Conservation (phyloP, 257 asterid genomes). For the Salvia miltiorrhiza region DNA sequence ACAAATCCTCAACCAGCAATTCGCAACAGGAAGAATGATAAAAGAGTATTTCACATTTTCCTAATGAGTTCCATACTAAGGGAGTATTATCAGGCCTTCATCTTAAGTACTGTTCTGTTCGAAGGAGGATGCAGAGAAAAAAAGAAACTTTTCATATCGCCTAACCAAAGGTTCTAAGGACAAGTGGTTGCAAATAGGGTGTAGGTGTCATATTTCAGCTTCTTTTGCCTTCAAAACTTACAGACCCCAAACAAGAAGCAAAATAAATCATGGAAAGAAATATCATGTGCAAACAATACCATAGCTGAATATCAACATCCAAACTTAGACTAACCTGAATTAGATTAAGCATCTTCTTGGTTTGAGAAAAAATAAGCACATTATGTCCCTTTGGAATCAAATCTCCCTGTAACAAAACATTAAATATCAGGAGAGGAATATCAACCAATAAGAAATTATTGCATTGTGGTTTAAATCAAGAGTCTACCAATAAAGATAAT, state of each 20-base stretch:
- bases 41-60: too few relatives aligned
- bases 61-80: not conserved
- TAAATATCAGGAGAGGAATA: not conserved
- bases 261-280: not conserved
- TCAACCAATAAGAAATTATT: not conserved
- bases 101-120: not conserved
- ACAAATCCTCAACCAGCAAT: not conserved
- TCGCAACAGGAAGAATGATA: not conserved
- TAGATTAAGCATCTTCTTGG: slow-evolving; percentile 86
- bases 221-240: not conserved
- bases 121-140: not conserved
- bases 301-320: slow-evolving; percentile 7
- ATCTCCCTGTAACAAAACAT: slow-evolving; percentile 51
- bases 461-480: not conserved
- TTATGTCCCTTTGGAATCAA: slow-evolving; percentile 84
- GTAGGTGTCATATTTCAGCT: not conserved
- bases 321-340: slow-evolving; percentile 58
- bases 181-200: not conserved
- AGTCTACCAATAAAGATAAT: slow-evolving; percentile 68
- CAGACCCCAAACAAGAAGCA: not conserved
- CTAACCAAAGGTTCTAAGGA: not conserved
- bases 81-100: not conserved
- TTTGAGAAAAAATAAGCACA: slow-evolving; percentile 93
- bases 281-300: slow-evolving; percentile 10
- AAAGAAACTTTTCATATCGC: not conserved